Evolutionary conservation across 163 green algal genomes (phyloP), one percentile per base, ranked within the genome.

Genomic region (Trebouxiophyceae sp.): DNA sequence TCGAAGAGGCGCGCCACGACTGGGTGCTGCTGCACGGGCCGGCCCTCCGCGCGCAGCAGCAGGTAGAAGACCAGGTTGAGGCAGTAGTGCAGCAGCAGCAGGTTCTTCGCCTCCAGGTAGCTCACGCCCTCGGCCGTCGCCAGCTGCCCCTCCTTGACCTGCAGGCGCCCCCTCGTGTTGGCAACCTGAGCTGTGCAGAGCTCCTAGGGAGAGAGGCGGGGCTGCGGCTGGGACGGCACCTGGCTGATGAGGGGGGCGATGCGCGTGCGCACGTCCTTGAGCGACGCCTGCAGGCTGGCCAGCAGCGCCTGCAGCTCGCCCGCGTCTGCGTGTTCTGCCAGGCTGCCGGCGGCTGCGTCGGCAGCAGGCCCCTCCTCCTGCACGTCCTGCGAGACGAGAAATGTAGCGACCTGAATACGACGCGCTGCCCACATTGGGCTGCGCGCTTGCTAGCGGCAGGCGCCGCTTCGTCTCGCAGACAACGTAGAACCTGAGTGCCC

Each of bases 101-200:
- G 67, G 81, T 98, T 85, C 84, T 99, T 99, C 12, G 90, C 92
- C 76, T 99, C 94, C 65, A 98, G 82, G 77, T 97, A 98, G 47
- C 60, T 87, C 55, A 99, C 64, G 4, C 94, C 94, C 57, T 96
- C 85, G n/a, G 76, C 66, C 1, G 89, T 97, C 2, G 76, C 86
- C 62, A 96, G 82, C 16, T 80, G 65, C 22, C 91, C 90, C 5
- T 72, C 69, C 5, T 67, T 67, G 5, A 89, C 83, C 72, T 89
- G 74, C 26, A 66, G 23, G 19, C 39, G 39, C 19, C 19, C 19
- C 39, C 39, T 16, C 12, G 19, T 12, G 39, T 12, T 50, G 39
- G 39, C 12, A 16, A 50, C 12, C 39, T n/a, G 39, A 50, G 39
- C n/a, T n/a, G n/a, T n/a, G 39, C 12, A 50, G 19, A 50, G 19